Base-by-base conservation (phyloP, 805 yeast genomes). In the Candida vartiovaarae region DNA sequence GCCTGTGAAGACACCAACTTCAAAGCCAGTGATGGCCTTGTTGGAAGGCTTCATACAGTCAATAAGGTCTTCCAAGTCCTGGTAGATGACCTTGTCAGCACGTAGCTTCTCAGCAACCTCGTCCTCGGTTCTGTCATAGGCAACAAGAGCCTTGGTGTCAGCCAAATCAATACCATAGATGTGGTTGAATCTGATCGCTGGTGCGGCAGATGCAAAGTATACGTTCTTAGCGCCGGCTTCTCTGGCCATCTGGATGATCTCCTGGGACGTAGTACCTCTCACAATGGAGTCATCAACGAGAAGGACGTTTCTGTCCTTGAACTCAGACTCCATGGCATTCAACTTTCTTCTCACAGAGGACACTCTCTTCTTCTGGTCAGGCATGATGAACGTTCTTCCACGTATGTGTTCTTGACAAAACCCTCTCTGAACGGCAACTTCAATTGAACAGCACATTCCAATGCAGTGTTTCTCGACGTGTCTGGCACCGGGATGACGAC, bases 401-500 rank as follows among this genome's bases (percentile, higher is more conserved):
- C 95, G 61, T 93, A 93, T 57, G 97, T 76, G 70, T 93, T 93
- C 65, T 93, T 93, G 50, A 93, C 95, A 61, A 93, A 93, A 26
- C 97, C 99, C 68, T 93, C 99, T 60, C 99, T 78, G 67, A 88
- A 93, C 20, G 95, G 95, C 20, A 88, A 61, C 38, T 79, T 76
- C 50, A 93, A 72, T 39, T 80, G 71, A 32, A 84, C 90, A 1
- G 98, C 91, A 65, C 95, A 84, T 61, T 93, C 93, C 48, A 90
- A 66, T 1, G 98, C 98, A 24, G 96, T 82, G 36, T 95, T 90
- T 65, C 98, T 78, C n/a, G 98, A 82, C 6, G 99, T 93, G 63
- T 93, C 99, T 8, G 99, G 99, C 10, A 93, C 99, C 2, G 99
- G 97, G 46, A 93, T 87, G 33, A 93, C 95, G 38, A 91, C 99